Base-by-base conservation (phyloP, 1,284 basidiomycete genomes). In the Marasmius sp. region DNA sequence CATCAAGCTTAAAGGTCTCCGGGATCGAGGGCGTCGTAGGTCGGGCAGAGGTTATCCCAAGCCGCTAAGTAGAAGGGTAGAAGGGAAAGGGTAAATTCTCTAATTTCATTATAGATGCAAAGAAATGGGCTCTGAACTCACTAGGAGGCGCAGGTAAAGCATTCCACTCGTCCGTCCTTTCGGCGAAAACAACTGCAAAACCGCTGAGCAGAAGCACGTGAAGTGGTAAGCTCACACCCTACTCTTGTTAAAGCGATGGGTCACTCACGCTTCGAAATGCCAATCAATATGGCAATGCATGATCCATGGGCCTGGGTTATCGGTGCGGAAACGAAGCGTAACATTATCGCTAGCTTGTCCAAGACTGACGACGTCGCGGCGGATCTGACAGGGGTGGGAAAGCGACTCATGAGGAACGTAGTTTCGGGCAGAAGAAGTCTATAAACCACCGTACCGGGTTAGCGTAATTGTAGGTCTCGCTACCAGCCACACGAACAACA, bases 201-300 rank as follows among this genome's bases (percentile, higher is more conserved):
- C 79, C 79, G 49, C 70, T 72, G 57, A 38, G 22, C n/a, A n/a
- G n/a, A n/a, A n/a, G 38, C 8, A 22, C n/a, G 64, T 33, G 65
- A 45, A 20, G 20, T 18, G 38, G 37, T 18, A 12, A 36, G 9
- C 45, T 27, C 27, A 47, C 9, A 10, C 20, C 10, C 22, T 18
- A 37, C n/a, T 45, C 47, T n/a, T n/a, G n/a, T n/a, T n/a, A n/a
- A n/a, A n/a, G n/a, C n/a, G n/a, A n/a, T n/a, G 16, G 58, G 48
- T 11, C 62, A 70, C 67, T 55, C 70, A 71, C 72, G 68, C 66
- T 60, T 78, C 74, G 2, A 83, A 66, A 70, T 82, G 81, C 77
- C 79, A 82, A 56, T 85, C 77, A 61, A 82, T 78, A 64, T 81
- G 79, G 64, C 80, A 81, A 64, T 81, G 80, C 64, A 81, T 62